Percentiles rank a stretch among this genome's conserved stretches.
These are phyloP conservation scores for Flaveria linearis DNA, from an alignment of 129 eudicot genomes.

Conservation along the genomic window DNA sequence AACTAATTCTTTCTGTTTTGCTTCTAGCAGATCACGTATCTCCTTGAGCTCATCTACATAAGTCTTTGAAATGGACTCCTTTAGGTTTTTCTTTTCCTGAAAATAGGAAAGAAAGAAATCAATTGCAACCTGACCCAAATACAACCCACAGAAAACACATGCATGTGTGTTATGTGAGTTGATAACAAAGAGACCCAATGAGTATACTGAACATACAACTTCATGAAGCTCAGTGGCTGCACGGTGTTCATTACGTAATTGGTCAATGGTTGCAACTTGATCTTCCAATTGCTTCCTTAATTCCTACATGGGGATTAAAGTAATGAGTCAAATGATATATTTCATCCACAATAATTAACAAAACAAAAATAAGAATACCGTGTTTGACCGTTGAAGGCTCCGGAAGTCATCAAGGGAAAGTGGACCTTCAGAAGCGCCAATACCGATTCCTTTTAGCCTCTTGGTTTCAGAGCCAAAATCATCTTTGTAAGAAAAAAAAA, in stretches of 20 bases:
- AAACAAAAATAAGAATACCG: constrained; percentile 50
- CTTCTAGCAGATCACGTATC: constrained; percentile 55
- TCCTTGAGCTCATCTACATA: constrained; percentile 64
- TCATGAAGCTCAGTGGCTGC: constrained; percentile 71
- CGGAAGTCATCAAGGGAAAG: constrained; percentile 95
- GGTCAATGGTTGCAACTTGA: constrained; percentile 70
- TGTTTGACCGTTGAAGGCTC: constrained; percentile 87
- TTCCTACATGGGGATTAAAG: constrained; percentile 50
- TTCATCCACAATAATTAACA: constrained; percentile 18
- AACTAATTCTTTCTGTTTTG: constrained; percentile 63
- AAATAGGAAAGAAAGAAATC: constrained; percentile 16
- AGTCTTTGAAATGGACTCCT: constrained; percentile 64
- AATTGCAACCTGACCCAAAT: neutral
- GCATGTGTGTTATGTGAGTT: constrained; percentile 7
- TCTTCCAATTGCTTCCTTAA: constrained; percentile 86
- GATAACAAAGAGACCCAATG: constrained; percentile 5
- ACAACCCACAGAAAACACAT: constrained; percentile 21
- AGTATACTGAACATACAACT: constrained; percentile 52
- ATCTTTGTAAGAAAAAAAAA: constrained; percentile 47
- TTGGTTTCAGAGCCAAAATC: constrained; percentile 58
- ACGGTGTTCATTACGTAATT: constrained; percentile 69
- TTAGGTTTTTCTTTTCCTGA: constrained; percentile 80
- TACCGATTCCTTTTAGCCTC: constrained; percentile 88
- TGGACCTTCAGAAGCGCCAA: constrained; percentile 94
- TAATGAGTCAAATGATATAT: constrained; percentile 12